Evolutionary conservation across 176 grass and related monocot genomes (phyloP), one percentile per base, ranked within the genome.

Genomic region (Avena atlantica): DNA sequence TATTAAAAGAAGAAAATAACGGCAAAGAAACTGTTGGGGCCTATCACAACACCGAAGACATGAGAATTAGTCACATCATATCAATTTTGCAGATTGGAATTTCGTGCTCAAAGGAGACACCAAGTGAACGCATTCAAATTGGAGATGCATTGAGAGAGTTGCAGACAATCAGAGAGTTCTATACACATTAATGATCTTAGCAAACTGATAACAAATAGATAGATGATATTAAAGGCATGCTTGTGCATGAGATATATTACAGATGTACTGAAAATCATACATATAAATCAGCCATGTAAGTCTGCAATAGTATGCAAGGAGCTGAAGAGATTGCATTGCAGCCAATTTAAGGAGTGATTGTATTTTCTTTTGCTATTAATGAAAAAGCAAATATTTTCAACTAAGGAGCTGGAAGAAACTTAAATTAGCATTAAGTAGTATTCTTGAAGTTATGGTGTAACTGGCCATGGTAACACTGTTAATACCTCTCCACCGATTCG

Each of bases 61-160:
- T 7, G 24, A 81, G 61, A 52, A 68, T 68, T 34, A 31, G 44
- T 19, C 66, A 64, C 24, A 81, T 68, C 47, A 13, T 19, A 2
- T 81, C 62, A 0, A 52, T 81, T 51, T 47, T 81, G 24, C 24
- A 76, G 73, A 51, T 76, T 76, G 61, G 61, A 23, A 20, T 86
- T 57, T 86, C 29, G 0, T 78, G 84, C 48, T 86, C 84, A 19
- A 45, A 20, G n/a, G 74, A 86, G 6, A 6, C 25, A 0, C 74
- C 84, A 78, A 14, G 20, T 9, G 74, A 86, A 2, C 47, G 49
- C 4, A 55, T 45, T 36, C 27, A 86, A 14, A 86, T 86, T 14
- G 13, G 48, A 86, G 74, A 86, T 56, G 84, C 74, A 57, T 19
- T 86, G 48, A 86, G 76, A 57, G 84, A 86, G 17, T 78, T 86